Base-by-base conservation (phyloP, 768 basidiomycete species). In the Rhodosporidiobolus odoratus region DNA sequence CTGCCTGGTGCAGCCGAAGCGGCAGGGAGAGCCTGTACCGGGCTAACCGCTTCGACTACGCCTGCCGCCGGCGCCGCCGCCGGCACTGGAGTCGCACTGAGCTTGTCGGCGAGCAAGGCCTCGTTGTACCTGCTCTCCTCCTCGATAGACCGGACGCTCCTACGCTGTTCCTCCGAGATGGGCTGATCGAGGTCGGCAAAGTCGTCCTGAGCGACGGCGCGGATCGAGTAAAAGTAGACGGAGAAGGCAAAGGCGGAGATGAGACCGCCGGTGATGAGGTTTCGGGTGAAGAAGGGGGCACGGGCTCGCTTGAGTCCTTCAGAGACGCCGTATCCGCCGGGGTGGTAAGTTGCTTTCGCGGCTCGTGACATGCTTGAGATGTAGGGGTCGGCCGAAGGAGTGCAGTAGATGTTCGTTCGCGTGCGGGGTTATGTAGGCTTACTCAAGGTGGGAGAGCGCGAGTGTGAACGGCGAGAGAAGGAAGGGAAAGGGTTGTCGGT, bases 171-270 rank as follows among this genome's bases (percentile, higher is more conserved):
- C 3, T 78, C 72, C 40, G 82, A 84, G 75, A 59, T 25, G 30
- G 88, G 82, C 50, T 84, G 84, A 76, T 91, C 90, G 50, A 91
- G 83, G 78, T 92, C 91, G 74, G 89, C 87, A 78, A 95, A 96
- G 48, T 89, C 87, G 78, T 96, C 93, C 77, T 97, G 93, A 77
- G 89, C 92, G 65, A 97, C 93, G 37, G 92, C 93, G 38, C 86
- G 85, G 77, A 98, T 95, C 25, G 92, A 93, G 81, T 97, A 98
- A 7, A 87, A 83, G 86, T 91, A 98, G 15, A 96, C 87, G 35
- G 88, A 89, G 21, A 86, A 84, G 37, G 86, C 88, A 78, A 96
- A 94, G 0, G 84, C 84, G 35, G 86, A 84, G 53, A 97, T 84
- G 4, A 83, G 76, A 54, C 87, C 72, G 13, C 94, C 95, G 1